Conservation (phyloP, 1,284 basidiomycete genomes). For the Ceratobasidium sp. region DNA sequence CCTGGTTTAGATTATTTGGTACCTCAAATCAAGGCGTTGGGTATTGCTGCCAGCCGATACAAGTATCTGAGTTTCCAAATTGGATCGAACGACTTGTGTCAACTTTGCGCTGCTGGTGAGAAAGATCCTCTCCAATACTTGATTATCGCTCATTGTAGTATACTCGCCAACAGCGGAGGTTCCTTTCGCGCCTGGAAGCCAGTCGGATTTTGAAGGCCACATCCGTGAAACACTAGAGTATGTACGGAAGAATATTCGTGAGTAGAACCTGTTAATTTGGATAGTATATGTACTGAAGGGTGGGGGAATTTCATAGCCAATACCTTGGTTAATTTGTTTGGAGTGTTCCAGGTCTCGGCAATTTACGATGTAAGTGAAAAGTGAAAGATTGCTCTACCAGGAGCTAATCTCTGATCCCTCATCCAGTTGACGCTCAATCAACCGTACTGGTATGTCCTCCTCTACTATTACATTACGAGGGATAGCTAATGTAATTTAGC, state of each 20-base stretch:
- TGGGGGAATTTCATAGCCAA: conserved; percentile 45
- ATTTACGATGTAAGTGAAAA: conserved; percentile 57
- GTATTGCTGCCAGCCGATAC: conserved; percentile 54
- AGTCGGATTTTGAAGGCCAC: conserved; percentile 55
- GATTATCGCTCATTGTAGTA: no score
- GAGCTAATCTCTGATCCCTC: not conserved
- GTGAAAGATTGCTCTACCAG: not conserved
- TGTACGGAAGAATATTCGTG: conserved; percentile 55
- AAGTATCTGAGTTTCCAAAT: conserved; percentile 58
- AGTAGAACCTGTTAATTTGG: conserved; percentile 48
- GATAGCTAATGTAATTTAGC: conserved; percentile 44
- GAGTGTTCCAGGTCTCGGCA: conserved; percentile 56
- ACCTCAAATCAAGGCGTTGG: conserved; percentile 52
- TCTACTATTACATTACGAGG: not conserved
- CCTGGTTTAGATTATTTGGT: conserved; percentile 55
- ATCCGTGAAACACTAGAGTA: conserved; percentile 56
- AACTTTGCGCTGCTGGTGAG: conserved; percentile 57
- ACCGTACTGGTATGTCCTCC: conserved; percentile 54
- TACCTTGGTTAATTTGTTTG: conserved; percentile 52
- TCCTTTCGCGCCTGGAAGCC: conserved; percentile 52
- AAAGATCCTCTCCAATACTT: not conserved
- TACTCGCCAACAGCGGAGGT: conserved; percentile 50
- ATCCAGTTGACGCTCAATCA: conserved; percentile 45
- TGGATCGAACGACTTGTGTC: conserved; percentile 60
- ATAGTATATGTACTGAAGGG: not conserved